Conservation (phyloP, 768 basidiomycete species). For the Phanerodontia chrysosporium region DNA sequence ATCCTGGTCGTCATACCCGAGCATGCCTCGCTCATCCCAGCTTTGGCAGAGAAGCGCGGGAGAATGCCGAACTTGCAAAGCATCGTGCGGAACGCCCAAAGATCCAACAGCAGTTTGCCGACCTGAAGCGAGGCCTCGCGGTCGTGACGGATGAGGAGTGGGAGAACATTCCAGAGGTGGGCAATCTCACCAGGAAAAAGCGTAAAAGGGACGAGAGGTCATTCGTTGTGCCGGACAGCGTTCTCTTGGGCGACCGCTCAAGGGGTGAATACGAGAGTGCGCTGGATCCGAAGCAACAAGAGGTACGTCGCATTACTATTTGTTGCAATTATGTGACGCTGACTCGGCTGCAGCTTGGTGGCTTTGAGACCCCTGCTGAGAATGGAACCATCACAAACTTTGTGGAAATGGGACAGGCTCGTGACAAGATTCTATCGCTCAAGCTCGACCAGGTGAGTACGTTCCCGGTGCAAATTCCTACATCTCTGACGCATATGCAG, state of each 20-base stretch:
- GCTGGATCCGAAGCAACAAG: slow-evolving; percentile 72
- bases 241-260: slow-evolving; percentile 79
- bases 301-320: slow-evolving; percentile 38
- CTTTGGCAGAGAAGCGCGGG: slow-evolving; percentile 61
- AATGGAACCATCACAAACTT: slow-evolving; percentile 85
- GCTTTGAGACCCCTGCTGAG: slow-evolving; percentile 79
- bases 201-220: slow-evolving; percentile 78
- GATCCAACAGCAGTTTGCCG: slow-evolving; percentile 93
- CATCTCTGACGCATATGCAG: slow-evolving; percentile 27
- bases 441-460: slow-evolving; percentile 82
- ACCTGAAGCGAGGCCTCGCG: slow-evolving; percentile 86
- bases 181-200: slow-evolving; percentile 91
- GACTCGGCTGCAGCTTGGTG: slow-evolving; percentile 43
- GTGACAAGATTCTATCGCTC: slow-evolving; percentile 89
- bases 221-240: slow-evolving; percentile 91
- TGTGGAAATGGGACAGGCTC: slow-evolving; percentile 94
- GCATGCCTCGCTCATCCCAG: slow-evolving; percentile 8
- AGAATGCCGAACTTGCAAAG: slow-evolving; percentile 68
- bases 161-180: slow-evolving; percentile 94
- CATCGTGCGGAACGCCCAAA: slow-evolving; percentile 88
- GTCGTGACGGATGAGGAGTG: slow-evolving; percentile 89
- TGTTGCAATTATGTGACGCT: background rate
- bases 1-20: background rate
- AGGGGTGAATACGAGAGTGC: slow-evolving; percentile 76
- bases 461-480: background rate